Evolutionary conservation across 495 filamentous ascomycete species (phyloP).

Genomic region (Trichodelitschia bisporula): DNA sequence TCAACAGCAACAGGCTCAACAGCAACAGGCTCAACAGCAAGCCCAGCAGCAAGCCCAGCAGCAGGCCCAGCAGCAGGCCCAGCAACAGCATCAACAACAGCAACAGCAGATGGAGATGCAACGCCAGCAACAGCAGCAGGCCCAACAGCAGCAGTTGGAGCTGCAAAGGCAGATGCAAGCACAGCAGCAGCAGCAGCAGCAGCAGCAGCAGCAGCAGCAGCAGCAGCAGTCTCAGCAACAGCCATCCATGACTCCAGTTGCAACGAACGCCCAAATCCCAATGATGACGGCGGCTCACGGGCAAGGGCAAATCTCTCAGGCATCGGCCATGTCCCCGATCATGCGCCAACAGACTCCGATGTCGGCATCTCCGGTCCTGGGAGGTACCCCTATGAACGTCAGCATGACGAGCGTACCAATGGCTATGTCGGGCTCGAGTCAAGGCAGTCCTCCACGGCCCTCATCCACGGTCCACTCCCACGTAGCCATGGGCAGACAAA

Average conservation of each 20-base stretch:
- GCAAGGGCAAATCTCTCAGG: constrained; percentile 1
- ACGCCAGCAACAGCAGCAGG: constrained; percentile 13
- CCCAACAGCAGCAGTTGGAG: constrained; percentile 10
- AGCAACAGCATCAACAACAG: constrained; percentile 13
- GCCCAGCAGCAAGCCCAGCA: not conserved
- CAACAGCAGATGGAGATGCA: constrained; percentile 4
- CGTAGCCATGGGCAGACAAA: constrained; percentile 44
- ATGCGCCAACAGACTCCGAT: constrained; percentile 60
- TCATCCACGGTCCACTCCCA: constrained; percentile 38
- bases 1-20: constrained; percentile 23
- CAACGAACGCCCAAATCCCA: constrained; percentile 20
- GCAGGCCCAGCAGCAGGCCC: constrained; percentile 1
- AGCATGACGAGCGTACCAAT: constrained; percentile 30
- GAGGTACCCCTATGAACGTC: constrained; percentile 18
- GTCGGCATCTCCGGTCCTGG: constrained; percentile 49
- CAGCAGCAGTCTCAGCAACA: constrained; percentile 1
- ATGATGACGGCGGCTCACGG: too few relatives aligned
- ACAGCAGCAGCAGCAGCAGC: constrained; percentile 20
- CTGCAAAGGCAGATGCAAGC: constrained; percentile 8
- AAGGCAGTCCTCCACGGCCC: constrained; percentile 51
- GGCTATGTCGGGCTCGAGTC: constrained; percentile 61
- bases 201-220: not conserved
- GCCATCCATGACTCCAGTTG: constrained; percentile 25
- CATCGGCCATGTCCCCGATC: constrained; percentile 43
- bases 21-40: constrained; percentile 15